These are phyloP conservation scores for Kluyveromyces nonfermentans DNA, from an alignment of 805 yeast genomes.

Conservation along the genomic window DNA sequence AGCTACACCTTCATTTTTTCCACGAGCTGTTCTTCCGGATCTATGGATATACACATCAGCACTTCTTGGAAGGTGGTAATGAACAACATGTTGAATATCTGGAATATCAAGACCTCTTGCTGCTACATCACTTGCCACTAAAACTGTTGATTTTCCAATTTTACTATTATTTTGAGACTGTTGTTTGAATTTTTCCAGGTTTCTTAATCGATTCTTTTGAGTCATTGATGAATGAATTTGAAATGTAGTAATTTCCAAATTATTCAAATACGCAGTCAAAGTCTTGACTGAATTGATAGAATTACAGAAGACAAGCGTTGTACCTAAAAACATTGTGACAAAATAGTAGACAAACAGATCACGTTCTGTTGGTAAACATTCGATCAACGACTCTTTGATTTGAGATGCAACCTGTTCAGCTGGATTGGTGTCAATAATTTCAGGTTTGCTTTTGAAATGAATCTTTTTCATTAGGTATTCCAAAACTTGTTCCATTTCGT, in stretches of 20 bases:
- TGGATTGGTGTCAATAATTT: slow-evolving; percentile 78
- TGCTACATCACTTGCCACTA: slow-evolving; percentile 94
- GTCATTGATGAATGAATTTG: slow-evolving; percentile 90
- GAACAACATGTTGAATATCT: slow-evolving; percentile 85
- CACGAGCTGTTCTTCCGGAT: slow-evolving; percentile 98
- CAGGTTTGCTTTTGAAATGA: slow-evolving; percentile 62
- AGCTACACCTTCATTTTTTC: slow-evolving; percentile 88
- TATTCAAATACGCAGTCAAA: slow-evolving; percentile 62
- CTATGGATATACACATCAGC: slow-evolving; percentile 94
- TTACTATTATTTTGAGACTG: slow-evolving; percentile 33
- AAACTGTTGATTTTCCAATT: slow-evolving; percentile 47
- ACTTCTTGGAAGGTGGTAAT: slow-evolving; percentile 87
- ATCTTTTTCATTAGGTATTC: slow-evolving; percentile 59
- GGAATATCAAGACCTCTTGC: slow-evolving; percentile 96
- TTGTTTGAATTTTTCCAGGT: slow-evolving; percentile 69
- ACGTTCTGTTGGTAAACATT: slow-evolving; percentile 84
- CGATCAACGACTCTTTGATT: slow-evolving; percentile 78
- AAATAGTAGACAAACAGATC: slow-evolving; percentile 88
- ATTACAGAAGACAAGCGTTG: slow-evolving; percentile 85
- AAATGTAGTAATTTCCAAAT: slow-evolving; percentile 56
- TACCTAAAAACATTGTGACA: slow-evolving; percentile 74
- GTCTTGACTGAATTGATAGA: slow-evolving; percentile 93
- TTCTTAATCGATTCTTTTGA: slow-evolving; percentile 83
- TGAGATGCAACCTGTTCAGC: slow-evolving; percentile 64
- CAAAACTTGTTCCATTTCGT: slow-evolving; percentile 49